Evolutionary conservation across 257 asterid genomes (phyloP), one percentile per base, ranked within the genome.

Genomic region (Perilla frutescens): DNA sequence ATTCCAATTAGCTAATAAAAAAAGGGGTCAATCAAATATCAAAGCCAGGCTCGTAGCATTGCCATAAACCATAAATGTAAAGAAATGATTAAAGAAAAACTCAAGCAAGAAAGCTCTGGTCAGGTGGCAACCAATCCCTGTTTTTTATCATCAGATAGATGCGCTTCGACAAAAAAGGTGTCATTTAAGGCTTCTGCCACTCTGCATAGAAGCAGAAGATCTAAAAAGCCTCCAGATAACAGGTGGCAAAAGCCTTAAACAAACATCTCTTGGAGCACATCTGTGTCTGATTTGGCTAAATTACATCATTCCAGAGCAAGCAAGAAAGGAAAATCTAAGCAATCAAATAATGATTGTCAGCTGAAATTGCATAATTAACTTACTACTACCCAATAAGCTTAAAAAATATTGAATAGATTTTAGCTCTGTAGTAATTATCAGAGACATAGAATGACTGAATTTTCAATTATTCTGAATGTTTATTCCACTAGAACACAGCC

Each of bases 221-320:
- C 10, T 26, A 26, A 71, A 34, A 62, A 62, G 70, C 72, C 54
- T 77, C 79, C 76, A 20, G 71, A 55, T 64, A 70, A 53, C 79
- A 71, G 62, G 47, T 50, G 56, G 34, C 60, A 66, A 36, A 76
- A 68, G 64, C 72, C 45, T 72, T 41, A 57, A 55, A 40, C 71
- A 58, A 50, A 66, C 77, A 55, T 62, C 80, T 55, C 55, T 64
- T 48, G 86, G 84, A 76, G 87, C 87, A 84, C 84, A 84, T 37
- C 72, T 29, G 32, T 71, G 75, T 87, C 88, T 79, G 87, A 75
- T 84, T 87, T 83, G 89, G 89, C 84, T 84, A 84, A 87, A 57
- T 41, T 20, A 57, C 89, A 84, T 87, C 87, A 82, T 71, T 66
- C 86, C 87, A 81, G 89, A 72, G 81, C 37, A 70, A 63, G 67